Evolutionary conservation across 1,284 basidiomycete genomes (phyloP).

Genomic region (Leccinum laetum): DNA sequence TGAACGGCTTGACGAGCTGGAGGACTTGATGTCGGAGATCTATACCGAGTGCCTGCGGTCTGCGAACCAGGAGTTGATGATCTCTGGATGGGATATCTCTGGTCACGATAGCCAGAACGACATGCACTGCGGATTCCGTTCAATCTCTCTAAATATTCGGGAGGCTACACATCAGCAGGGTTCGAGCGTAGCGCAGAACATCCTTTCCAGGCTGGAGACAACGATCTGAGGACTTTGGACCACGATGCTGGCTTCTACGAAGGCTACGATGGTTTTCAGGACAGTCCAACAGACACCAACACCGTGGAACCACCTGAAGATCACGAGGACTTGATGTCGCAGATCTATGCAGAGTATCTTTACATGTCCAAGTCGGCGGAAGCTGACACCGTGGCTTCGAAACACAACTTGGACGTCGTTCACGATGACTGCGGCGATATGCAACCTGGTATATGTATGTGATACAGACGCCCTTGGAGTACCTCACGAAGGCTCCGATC

Average conservation of each 20-base stretch:
- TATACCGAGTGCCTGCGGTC: background rate
- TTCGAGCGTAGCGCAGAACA: background rate
- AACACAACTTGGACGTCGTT: background rate
- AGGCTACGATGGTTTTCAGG: background rate
- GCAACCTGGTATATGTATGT: background rate
- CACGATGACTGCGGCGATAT: background rate
- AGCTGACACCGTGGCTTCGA: background rate
- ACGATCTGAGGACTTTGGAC: background rate
- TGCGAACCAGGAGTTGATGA: background rate
- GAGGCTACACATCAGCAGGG: background rate
- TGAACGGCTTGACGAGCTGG: background rate
- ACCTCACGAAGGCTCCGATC: background rate
- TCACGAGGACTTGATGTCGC: background rate
- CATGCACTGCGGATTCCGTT: background rate
- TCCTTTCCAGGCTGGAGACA: background rate
- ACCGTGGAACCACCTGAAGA: background rate
- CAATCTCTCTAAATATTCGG: background rate
- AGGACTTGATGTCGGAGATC: background rate
- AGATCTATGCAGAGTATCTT: background rate
- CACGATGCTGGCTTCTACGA: background rate
- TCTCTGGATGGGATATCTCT: background rate
- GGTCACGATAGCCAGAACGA: background rate
- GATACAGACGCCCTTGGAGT: background rate
- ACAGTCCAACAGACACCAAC: background rate
- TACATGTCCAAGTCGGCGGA: background rate